Evolutionary conservation across 176 grass and related monocot genomes (phyloP).

Genomic region (Zoysia japonica): DNA sequence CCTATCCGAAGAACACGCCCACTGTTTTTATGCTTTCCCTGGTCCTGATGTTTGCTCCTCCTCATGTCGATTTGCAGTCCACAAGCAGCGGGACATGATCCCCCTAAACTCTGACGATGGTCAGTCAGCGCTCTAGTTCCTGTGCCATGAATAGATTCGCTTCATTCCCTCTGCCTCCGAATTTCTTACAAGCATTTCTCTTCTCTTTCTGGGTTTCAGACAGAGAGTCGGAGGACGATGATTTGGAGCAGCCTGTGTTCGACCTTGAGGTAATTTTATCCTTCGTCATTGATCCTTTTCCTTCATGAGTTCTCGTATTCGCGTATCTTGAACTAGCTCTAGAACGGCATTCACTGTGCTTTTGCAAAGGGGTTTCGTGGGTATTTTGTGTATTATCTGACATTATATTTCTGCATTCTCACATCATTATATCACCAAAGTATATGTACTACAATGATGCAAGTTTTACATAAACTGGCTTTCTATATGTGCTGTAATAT

Average conservation of each 20-base stretch:
- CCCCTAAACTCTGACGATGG: constrained; percentile 59
- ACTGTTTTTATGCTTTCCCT: not conserved
- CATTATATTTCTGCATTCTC: not conserved
- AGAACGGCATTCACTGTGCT: not conserved
- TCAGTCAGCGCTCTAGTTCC: constrained; percentile 36
- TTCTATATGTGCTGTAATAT: not conserved
- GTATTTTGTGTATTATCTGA: not conserved
- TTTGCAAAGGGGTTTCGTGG: not conserved
- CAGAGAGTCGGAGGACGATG: constrained; percentile 63
- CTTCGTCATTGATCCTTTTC: not conserved
- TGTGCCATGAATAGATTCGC: not conserved
- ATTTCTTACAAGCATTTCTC: constrained; percentile 9
- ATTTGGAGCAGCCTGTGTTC: constrained; percentile 67
- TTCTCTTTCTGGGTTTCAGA: constrained; percentile 16
- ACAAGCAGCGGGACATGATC: constrained; percentile 80
- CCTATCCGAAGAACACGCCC: not conserved
- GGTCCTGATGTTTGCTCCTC: not conserved
- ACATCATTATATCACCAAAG: not conserved
- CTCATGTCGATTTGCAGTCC: constrained; percentile 53
- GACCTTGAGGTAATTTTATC: constrained; percentile 51
- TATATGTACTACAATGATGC: not conserved
- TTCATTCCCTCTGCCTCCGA: not conserved
- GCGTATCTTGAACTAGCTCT: not conserved
- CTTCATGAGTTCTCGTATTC: not conserved
- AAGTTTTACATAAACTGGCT: not conserved